A percentile compares a stretch with the other conserved stretches of the same genome.
Conservation (phyloP, 768 basidiomycete genomes). For the Lentinula detonsa region DNA sequence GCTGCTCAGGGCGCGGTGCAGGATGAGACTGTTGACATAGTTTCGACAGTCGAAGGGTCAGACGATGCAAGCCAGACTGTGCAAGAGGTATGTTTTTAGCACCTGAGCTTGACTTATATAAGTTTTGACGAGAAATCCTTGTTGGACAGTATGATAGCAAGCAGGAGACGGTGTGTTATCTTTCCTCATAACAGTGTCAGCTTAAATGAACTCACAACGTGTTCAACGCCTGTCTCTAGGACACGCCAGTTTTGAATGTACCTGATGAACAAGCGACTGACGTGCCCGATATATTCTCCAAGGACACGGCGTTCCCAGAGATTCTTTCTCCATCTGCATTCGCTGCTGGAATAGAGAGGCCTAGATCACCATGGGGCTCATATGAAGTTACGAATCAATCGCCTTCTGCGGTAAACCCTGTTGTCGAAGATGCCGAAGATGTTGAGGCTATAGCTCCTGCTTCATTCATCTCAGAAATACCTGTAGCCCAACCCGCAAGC, state of each 20-base stretch:
- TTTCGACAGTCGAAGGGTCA: not conserved
- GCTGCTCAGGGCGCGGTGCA: not conserved
- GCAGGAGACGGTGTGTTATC: not conserved
- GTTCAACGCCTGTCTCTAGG: not conserved
- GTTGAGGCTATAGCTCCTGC: not conserved
- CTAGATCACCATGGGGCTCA: conserved; percentile 18
- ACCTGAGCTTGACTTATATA: not conserved
- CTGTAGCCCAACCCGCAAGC: not conserved
- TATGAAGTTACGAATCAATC: conserved; percentile 10
- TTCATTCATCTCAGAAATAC: not conserved
- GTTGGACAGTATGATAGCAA: not conserved
- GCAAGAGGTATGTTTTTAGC: not conserved
- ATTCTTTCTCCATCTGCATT: not conserved
- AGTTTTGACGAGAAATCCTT: not conserved
- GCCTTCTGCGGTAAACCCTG: not conserved
- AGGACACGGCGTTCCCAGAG: not conserved
- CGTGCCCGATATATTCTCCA: not conserved
- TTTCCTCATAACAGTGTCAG: not conserved
- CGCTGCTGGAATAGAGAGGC: conserved; percentile 12
- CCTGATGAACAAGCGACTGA: not conserved
- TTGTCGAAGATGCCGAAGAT: not conserved
- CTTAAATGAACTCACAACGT: not conserved
- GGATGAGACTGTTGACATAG: not conserved
- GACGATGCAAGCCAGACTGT: not conserved
- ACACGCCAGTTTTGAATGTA: not conserved